Percentiles rank a stretch among this genome's conserved stretches.
Conservation (phyloP, 202 grass and related monocot genomes). For the Musa balbisiana region DNA sequence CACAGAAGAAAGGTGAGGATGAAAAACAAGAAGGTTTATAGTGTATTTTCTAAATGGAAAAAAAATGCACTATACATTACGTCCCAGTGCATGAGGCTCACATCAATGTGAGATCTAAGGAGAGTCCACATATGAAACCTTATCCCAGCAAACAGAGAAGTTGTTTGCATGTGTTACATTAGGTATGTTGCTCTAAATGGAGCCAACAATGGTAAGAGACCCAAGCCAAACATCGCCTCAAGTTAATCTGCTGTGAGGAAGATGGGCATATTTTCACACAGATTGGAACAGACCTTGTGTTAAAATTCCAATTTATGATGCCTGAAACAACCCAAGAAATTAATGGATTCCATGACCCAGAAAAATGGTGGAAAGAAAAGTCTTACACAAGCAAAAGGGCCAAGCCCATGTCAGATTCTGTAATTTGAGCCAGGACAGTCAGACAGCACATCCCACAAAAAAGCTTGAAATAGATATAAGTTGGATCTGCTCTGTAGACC, state of each 20-base stretch:
- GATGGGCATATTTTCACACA: background rate
- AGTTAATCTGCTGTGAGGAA: background rate
- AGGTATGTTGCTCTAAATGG: background rate
- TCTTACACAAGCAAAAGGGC: background rate
- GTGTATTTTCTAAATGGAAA: background rate
- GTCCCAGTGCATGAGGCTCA: too few relatives aligned
- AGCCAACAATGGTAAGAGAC: background rate
- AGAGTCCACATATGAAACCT: too few relatives aligned
- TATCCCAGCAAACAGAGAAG: too few relatives aligned
- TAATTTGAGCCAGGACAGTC: background rate
- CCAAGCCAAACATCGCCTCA: background rate
- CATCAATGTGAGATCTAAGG: too few relatives aligned
- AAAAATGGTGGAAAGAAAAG: background rate
- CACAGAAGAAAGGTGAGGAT: background rate
- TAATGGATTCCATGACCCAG: background rate
- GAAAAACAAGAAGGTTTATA: background rate
- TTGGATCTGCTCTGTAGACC: background rate
- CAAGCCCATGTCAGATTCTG: background rate
- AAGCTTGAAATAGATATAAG: slow-evolving; percentile 13
- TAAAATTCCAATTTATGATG: background rate
- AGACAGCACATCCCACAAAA: background rate
- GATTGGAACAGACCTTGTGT: background rate
- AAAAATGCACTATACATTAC: background rate
- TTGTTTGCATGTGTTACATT: too few relatives aligned
- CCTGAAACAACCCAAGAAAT: background rate